phyloP scores from a whole-genome alignment of 441 rosid species.

The Euphorbia neoarborescens region DNA sequence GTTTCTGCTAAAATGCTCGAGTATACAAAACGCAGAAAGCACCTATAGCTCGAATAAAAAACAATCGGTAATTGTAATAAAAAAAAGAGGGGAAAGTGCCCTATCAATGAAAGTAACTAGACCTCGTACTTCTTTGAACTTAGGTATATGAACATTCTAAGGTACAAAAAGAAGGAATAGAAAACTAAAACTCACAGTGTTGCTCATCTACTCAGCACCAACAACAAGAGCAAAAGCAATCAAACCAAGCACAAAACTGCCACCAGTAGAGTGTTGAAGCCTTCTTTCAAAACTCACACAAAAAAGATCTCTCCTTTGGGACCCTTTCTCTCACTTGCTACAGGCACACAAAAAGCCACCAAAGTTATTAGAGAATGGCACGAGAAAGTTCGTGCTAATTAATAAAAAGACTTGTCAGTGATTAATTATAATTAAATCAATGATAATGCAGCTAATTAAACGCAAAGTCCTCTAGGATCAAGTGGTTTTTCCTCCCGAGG shows the following conservation, averaged over 20 bases:
- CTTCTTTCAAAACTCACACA: conserved; percentile 28
- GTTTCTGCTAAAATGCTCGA: not conserved
- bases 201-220: conserved; percentile 88
- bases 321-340: not conserved
- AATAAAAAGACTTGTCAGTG: no score
- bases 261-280: conserved; percentile 52
- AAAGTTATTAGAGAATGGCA: conserved; percentile 18
- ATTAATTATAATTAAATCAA: not conserved
- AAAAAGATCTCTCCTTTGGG: not conserved
- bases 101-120: not conserved
- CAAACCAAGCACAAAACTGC: conserved; percentile 58
- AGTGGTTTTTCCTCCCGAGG: conserved; percentile 10
- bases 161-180: not conserved
- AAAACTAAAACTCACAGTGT: conserved; percentile 43
- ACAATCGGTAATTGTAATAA: not conserved
- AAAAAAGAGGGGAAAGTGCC: not conserved
- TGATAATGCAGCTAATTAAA: not conserved
- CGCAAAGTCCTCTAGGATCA: not conserved
- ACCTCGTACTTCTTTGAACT: not conserved
- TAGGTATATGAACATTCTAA: not conserved
- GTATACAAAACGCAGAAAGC: conserved; percentile 4
- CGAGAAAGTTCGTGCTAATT: not conserved
- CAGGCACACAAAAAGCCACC: not conserved
- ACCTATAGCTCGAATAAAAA: conserved; percentile 4
- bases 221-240: conserved; percentile 84